Base-by-base conservation (phyloP, 345 rosid species). In the Arabis alpina region DNA sequence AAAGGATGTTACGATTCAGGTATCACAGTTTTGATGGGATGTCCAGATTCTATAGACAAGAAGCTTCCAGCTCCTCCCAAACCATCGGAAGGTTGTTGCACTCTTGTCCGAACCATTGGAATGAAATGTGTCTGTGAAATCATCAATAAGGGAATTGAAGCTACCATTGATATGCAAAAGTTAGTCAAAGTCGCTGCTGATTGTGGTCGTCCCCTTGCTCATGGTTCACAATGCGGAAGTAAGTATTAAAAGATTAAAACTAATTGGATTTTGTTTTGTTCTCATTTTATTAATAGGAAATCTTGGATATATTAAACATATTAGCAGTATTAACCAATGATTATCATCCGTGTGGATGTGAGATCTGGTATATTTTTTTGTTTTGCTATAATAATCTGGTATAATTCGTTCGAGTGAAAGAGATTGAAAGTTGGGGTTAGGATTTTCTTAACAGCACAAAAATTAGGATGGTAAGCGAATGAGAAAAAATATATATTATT, bases 71-170 rank as follows among this genome's bases (percentile, higher is more conserved):
- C 48, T 47, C 73, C 65, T 14, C 73, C 65, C 0, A 68, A 5
- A 68, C 73, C 73, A 47, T 13, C 43, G 1, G 48, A 68, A 37
- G 64, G 56, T 68, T 68, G 73, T 68, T 68, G 73, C 73, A 47
- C 25, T 45, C 15, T 49, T 57, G 16, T 68, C 64, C 73, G 14
- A 23, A n/a, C 4, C 47, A 57, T 68, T 5, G 64, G 73, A 23
- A 68, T 68, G 64, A 34, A 56, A 34, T 68, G 73, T 6, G 39
- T 68, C 3, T 57, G 73, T 3, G 64, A 47, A 68, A 10, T 57
- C 55, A 12, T 68, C 15, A 45, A 10, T n/a, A 68, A 68, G 15
- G 1, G 0, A 45, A 24, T 57, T 11, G 64, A 57, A 57, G 34
- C 39, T 8, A 0, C 16, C 56, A 57, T 68, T 47, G 73, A 68